These are phyloP conservation scores for Przewalskia tangutica DNA, from an alignment of 257 asterid species.

Conservation along the genomic window DNA sequence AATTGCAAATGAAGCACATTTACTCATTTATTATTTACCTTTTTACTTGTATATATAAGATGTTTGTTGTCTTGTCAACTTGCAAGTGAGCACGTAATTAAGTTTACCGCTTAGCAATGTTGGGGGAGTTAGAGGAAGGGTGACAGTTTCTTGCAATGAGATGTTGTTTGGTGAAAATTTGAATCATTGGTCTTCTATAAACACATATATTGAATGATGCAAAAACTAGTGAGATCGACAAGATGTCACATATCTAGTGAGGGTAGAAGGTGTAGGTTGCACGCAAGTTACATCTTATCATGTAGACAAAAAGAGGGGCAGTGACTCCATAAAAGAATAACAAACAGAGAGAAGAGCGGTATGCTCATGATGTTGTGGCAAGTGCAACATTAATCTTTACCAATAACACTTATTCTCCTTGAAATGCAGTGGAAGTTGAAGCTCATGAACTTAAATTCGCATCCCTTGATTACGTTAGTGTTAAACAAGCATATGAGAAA, in stretches of 20 bases:
- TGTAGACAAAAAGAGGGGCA: not conserved
- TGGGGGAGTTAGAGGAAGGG: not conserved
- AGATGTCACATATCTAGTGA: not conserved
- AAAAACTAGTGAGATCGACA: not conserved
- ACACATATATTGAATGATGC: not conserved
- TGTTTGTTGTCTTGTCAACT: not conserved
- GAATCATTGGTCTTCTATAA: not conserved
- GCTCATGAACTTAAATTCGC: not conserved
- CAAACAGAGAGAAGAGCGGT: not conserved
- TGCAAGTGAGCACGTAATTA: not conserved
- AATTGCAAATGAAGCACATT: not conserved
- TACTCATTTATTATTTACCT: not conserved
- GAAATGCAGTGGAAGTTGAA: not conserved
- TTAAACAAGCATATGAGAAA: not conserved
- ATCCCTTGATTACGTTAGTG: not conserved
- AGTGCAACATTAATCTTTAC: not conserved
- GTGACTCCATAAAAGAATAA: not conserved
- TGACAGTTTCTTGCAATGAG: not conserved
- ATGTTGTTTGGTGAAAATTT: not conserved
- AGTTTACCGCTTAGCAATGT: not conserved
- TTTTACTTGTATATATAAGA: not conserved
- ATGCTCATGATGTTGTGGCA: not conserved
- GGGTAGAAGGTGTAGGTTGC: not conserved
- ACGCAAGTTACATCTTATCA: not conserved
- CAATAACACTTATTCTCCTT: not conserved